Conservation (phyloP, 257 asterid genomes). For the Plectranthus barbatus region DNA sequence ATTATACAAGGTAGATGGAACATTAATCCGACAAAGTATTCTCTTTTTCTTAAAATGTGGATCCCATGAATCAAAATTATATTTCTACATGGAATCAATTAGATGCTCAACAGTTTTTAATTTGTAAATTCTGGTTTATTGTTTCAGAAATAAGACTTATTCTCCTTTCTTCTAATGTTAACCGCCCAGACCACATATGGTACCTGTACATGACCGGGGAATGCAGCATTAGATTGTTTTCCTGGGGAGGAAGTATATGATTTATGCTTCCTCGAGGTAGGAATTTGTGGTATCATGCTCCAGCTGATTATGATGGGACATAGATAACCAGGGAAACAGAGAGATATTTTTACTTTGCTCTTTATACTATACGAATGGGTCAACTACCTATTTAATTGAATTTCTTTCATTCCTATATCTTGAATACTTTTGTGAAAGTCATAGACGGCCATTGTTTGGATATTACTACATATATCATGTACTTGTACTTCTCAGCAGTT, state of each 20-base stretch:
- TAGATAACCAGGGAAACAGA: neutral
- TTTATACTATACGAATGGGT: neutral
- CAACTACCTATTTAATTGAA: neutral
- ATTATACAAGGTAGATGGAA: neutral
- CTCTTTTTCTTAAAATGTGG: neutral
- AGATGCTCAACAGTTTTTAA: neutral
- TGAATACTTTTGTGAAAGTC: neutral
- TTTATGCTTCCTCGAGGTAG: neutral
- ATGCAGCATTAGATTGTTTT: neutral
- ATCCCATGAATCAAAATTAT: neutral
- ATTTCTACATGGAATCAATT: neutral
- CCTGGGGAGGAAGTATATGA: neutral
- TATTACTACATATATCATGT: neutral
- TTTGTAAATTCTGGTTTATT: neutral
- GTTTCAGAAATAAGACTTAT: neutral
- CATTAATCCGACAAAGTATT: neutral
- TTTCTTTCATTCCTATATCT: neutral
- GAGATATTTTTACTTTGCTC: neutral
- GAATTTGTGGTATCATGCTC: neutral
- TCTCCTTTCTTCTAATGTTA: neutral
- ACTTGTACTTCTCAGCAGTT: neutral
- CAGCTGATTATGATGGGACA: neutral
- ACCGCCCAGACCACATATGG: neutral
- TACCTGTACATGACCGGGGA: neutral
- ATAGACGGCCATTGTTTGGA: neutral